Conservation (phyloP, 805 yeast species). For the Candida railenensis region DNA sequence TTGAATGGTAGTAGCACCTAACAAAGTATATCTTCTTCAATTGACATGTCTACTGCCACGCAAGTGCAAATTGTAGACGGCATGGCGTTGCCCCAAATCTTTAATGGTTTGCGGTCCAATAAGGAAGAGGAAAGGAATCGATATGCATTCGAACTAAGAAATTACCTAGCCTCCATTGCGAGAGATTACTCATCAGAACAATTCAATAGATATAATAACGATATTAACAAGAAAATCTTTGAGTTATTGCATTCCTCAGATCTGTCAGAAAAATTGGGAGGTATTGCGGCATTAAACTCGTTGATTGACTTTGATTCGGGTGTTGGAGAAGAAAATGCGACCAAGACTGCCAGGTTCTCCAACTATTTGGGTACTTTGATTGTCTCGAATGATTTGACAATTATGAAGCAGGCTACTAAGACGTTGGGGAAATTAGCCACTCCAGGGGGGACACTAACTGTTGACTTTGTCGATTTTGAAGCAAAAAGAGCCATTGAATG, state of each 20-base stretch:
- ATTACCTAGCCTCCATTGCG: constrained; percentile 67
- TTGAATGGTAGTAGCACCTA: not conserved
- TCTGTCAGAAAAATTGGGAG: constrained; percentile 75
- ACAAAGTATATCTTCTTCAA: not conserved
- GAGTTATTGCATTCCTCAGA: constrained; percentile 79
- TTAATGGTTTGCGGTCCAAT: constrained; percentile 46
- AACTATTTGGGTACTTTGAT: constrained; percentile 79
- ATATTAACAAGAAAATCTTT: constrained; percentile 82
- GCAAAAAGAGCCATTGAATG: constrained; percentile 88
- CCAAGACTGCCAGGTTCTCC: constrained; percentile 87
- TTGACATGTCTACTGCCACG: constrained; percentile 20
- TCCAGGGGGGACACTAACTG: constrained; percentile 86
- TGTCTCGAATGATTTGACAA: constrained; percentile 77
- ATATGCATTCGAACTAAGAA: constrained; percentile 71
- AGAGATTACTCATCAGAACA: constrained; percentile 83
- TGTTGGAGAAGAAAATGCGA: constrained; percentile 72
- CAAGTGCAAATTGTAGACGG: constrained; percentile 43
- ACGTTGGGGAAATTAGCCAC: constrained; percentile 87
- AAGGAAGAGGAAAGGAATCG: constrained; percentile 43
- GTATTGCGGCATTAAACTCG: constrained; percentile 86
- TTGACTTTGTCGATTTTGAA: constrained; percentile 90
- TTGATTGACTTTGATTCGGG: constrained; percentile 83
- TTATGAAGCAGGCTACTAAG: constrained; percentile 82
- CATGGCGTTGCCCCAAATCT: constrained; percentile 52
- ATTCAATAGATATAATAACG: constrained; percentile 76